Evolutionary conservation across 495 filamentous ascomycete genomes (phyloP).

Genomic region (Lasiosphaeria hispida): DNA sequence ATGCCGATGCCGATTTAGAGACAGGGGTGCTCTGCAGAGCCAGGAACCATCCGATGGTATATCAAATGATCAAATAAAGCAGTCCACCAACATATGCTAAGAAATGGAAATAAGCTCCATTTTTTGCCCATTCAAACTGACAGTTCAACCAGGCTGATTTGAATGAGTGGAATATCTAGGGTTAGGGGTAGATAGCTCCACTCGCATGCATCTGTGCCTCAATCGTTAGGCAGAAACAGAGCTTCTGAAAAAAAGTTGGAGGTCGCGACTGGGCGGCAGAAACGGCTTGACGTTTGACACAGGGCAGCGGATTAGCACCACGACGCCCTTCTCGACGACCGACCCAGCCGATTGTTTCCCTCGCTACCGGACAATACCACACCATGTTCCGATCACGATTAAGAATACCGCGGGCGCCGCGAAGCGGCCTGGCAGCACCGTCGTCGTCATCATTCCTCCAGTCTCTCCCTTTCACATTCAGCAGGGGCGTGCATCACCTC

Average conservation of each 20-base stretch:
- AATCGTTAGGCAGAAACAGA: conserved; percentile 26
- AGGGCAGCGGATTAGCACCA: neutral
- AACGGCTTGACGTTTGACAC: neutral
- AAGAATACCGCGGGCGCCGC: conserved; percentile 38
- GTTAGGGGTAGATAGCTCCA: neutral
- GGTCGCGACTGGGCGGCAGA: too few relatives aligned
- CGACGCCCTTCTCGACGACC: conserved; percentile 1
- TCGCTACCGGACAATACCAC: neutral
- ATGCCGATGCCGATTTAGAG: too few relatives aligned
- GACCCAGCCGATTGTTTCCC: neutral
- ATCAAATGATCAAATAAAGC: too few relatives aligned
- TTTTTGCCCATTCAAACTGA: too few relatives aligned
- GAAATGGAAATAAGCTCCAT: too few relatives aligned
- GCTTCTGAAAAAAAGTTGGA: neutral
- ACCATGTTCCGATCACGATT: conserved; percentile 35
- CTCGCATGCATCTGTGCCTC: conserved; percentile 9
- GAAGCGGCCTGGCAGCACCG: conserved; percentile 15
- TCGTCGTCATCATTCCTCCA: conserved; percentile 13
- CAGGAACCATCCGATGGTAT: too few relatives aligned
- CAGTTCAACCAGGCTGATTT: too few relatives aligned
- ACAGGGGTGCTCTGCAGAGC: too few relatives aligned
- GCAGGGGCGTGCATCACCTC: conserved; percentile 34
- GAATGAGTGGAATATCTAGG: too few relatives aligned
- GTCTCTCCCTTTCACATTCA: conserved; percentile 12
- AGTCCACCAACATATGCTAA: too few relatives aligned